Evolutionary conservation across 2,329 filamentous ascomycete species (phyloP), one percentile per base, ranked within the genome.

Genomic region (Eutypa lata): DNA sequence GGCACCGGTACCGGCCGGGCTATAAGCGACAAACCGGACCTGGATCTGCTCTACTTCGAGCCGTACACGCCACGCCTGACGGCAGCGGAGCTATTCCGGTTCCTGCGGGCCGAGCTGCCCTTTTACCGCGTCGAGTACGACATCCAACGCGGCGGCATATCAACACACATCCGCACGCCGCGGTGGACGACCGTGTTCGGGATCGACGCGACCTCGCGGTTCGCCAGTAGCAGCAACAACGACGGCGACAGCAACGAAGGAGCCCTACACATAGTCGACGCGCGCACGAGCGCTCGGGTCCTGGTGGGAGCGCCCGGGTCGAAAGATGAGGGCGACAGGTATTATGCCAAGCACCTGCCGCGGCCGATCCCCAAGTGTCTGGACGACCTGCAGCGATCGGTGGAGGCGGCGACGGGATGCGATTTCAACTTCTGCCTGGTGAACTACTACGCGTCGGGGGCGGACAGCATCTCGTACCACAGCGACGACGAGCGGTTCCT

Each of bases 401-500:
- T 87, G 1, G 87, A 93, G 68, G 76, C 78, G 4, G 81, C 82
- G 0, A 89, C 87, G 1, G 79, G 78, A n/a, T 81, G 82, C 62
- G 77, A 65, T 1, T 93, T 88, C 71, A 93, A 93, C 65, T 90
- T 92, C 66, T 89, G 86, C 54, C 77, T 93, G 1, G 87, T 93
- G 4, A 93, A 93, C 64, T 93, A 93, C 72, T 93, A 93, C 65
- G 86, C 86, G n/a, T 82, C 81, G 3, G 89, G 89, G 0, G 74
- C 82, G 6, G 89, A 93, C 67, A 90, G 86, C 59, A 93, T 93
- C 47, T 81, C 85, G 11, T 93, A 88, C 63, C 89, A 93, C 68
- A 89, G 85, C 47, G 90, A 93, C 60, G 89, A 93, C 63, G 90
- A 93, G 73, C 76, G 82, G 6, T 94, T 93, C 60, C 77, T 93